phyloP scores from a whole-genome alignment of 495 filamentous ascomycete species.

The Astrothelium macrocarpum region DNA sequence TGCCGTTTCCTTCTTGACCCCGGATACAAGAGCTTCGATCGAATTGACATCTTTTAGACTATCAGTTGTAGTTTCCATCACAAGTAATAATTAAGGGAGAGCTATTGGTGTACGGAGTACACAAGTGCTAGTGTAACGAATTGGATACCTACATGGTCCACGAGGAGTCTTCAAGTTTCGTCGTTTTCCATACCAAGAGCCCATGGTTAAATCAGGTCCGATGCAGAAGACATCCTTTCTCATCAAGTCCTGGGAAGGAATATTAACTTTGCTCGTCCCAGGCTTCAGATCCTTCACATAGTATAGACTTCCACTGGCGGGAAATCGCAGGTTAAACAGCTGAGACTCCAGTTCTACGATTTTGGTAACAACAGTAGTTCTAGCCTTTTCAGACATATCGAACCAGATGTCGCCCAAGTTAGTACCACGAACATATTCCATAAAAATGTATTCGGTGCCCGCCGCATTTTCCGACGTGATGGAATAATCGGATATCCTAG shows the following conservation, averaged over 20 bases:
- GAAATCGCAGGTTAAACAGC: slow-evolving; percentile 31
- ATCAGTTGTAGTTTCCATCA: not conserved
- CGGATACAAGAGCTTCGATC: slow-evolving; percentile 11
- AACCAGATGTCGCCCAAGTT: slow-evolving; percentile 24
- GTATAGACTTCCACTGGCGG: slow-evolving; percentile 36
- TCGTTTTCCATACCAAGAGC: slow-evolving; percentile 34
- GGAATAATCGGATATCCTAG: slow-evolving; percentile 14
- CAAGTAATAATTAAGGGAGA: not conserved
- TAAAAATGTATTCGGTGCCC: slow-evolving; percentile 20
- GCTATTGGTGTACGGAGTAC: not conserved
- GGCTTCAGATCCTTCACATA: slow-evolving; percentile 24
- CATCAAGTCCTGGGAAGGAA: slow-evolving; percentile 14
- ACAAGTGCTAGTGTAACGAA: not conserved
- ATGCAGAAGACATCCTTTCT: slow-evolving; percentile 28
- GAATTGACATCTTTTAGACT: slow-evolving; percentile 10
- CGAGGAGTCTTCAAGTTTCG: slow-evolving; percentile 25
- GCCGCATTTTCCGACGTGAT: slow-evolving; percentile 14
- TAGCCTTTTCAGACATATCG: slow-evolving; percentile 30
- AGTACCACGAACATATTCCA: slow-evolving; percentile 15
- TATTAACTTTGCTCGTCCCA: slow-evolving; percentile 9
- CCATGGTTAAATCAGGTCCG: slow-evolving; percentile 30
- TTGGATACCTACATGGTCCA: slow-evolving; percentile 31
- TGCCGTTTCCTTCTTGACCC: slow-evolving; percentile 17
- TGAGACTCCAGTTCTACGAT: slow-evolving; percentile 33
- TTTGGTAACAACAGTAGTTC: slow-evolving; percentile 33